Evolutionary conservation across 2,329 filamentous ascomycete species (phyloP), one percentile per base, ranked within the genome.

Genomic region (Claviceps paspali): DNA sequence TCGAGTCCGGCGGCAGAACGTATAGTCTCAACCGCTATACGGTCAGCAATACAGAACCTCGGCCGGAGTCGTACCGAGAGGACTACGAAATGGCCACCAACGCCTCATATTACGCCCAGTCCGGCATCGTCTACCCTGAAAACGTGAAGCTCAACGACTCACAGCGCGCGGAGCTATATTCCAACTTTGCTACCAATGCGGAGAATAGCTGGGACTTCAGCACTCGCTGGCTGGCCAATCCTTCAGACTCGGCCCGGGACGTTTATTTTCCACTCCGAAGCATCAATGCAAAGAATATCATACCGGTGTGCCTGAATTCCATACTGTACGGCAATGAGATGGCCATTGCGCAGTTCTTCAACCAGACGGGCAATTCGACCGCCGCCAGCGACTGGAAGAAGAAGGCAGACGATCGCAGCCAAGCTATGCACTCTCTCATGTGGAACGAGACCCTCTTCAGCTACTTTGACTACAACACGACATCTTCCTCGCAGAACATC

Each of bases 391-490:
- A 56, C 8, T 81, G 72, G 66, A 54, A 58, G 5, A 47, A 59
- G 4, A 52, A 61, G 5, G 76, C 76, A 10, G 48, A 52, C 3
- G 55, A 62, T 22, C 68, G 77, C 42, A 73, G 70, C 52, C 63
- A 68, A 30, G 75, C 73, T 43, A 80, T 82, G 67, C 68, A 69
- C 33, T 60, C 64, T 1, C 53, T 80, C 32, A 62, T 81, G 54
- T 82, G 76, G 76, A 79, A 79, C 52, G 56, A 66, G 22, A 73
- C 69, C 6, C 63, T 73, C 42, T 70, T 60, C 53, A 67, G 66
- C 53, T 82, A 79, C 60, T 81, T 80, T 48, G 77, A 82, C 61
- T 80, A 72, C 60, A 82, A 81, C 56, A 43, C 76, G 22, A 80
- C 74, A 0, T 71, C 72, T 0, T 55, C 52, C 8, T 53, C 62